phyloP scores from a whole-genome alignment of 345 rosid species.

The Citrus glauca region DNA sequence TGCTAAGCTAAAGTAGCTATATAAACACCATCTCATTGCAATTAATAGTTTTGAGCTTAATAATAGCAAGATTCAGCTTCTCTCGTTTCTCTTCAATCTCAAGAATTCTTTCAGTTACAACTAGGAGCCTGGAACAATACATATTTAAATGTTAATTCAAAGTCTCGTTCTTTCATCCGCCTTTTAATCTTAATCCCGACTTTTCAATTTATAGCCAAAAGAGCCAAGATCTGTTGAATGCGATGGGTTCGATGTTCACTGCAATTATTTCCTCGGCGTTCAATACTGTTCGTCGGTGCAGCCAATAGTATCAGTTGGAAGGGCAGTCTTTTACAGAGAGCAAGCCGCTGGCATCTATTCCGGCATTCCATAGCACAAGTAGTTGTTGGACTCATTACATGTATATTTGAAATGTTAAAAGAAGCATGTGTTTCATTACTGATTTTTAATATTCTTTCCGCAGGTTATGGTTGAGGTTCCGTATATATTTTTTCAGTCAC shows the following conservation, averaged over 20 bases:
- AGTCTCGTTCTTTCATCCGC: background rate
- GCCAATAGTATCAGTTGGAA: constrained; percentile 60
- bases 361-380: constrained; percentile 46
- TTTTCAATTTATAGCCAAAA: constrained; percentile 22
- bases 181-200: background rate
- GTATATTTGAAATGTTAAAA: background rate
- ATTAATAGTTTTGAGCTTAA: no score
- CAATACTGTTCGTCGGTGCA: constrained; percentile 59
- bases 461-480: no score
- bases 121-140: no score
- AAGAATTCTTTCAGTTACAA: no score
- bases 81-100: no score
- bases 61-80: no score
- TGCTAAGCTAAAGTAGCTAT: no score
- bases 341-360: constrained; percentile 59
- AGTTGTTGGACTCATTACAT: background rate
- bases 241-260: constrained; percentile 75
- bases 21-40: no score
- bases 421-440: no score
- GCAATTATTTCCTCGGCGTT: constrained; percentile 71
- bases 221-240: constrained; percentile 52
- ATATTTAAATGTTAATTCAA: background rate
- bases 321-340: constrained; percentile 42
- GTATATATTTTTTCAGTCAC: no score
- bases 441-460: background rate